Conservation (phyloP, 768 basidiomycete species). For the Dacryopinax primogenitus region DNA sequence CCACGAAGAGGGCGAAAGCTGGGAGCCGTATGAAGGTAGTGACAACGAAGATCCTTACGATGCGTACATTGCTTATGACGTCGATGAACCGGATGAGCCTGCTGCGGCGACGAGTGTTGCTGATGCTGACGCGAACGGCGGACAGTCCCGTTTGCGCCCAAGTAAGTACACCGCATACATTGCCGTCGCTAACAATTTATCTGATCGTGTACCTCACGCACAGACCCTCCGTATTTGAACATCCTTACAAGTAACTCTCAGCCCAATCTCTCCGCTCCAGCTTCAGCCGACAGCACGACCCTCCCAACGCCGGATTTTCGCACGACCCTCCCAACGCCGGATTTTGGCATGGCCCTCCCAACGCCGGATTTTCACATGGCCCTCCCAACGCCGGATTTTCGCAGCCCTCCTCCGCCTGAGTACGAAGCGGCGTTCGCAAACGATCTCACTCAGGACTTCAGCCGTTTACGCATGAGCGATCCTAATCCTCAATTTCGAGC, state of each 20-base stretch:
- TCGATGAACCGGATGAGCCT: neutral
- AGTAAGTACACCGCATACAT: neutral
- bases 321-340: neutral
- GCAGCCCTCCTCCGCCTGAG: constrained; percentile 1
- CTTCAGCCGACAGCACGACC: neutral
- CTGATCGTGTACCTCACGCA: neutral
- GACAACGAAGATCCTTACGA: neutral
- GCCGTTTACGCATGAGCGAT: constrained; percentile 2
- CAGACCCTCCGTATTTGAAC: constrained; percentile 5
- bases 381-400: neutral
- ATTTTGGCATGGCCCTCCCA: neutral
- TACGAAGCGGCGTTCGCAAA: neutral
- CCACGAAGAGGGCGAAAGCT: constrained; percentile 1
- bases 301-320: neutral
- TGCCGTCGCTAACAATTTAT: neutral
- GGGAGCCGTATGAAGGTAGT: neutral
- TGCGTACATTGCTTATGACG: neutral
- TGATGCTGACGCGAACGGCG: neutral
- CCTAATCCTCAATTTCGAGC: neutral
- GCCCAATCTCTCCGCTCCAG: neutral
- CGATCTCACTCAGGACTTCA: neutral
- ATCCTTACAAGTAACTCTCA: neutral
- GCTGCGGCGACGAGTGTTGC: too few species aligned
- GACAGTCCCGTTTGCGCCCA: neutral
- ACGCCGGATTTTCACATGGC: constrained; percentile 1